These are phyloP conservation scores for Huntiella bhutanensis DNA, from an alignment of 2,329 filamentous ascomycete genomes.

Conservation along the genomic window DNA sequence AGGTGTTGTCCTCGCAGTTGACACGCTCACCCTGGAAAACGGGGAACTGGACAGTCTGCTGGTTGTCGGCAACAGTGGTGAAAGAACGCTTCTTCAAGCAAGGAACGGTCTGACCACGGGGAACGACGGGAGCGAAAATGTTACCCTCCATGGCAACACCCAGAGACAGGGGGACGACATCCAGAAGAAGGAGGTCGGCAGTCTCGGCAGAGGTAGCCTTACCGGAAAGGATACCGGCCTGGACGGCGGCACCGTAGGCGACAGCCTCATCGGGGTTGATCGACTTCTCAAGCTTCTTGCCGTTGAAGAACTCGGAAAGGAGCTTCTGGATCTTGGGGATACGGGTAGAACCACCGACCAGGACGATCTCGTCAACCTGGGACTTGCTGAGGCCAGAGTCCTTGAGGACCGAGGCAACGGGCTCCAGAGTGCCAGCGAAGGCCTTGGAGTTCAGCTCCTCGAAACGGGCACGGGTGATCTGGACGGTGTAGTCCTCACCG, in stretches of 20 bases:
- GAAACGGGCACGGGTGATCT: slow-evolving; percentile 96
- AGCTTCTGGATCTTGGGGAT: slow-evolving; percentile 99
- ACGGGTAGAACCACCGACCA: slow-evolving; percentile 97
- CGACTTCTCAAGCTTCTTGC: slow-evolving; percentile 99
- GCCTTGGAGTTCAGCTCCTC: slow-evolving; percentile 95
- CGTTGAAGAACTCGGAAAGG: slow-evolving; percentile 95
- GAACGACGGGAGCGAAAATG: slow-evolving; percentile 89
- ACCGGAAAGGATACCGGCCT: slow-evolving; percentile 95
- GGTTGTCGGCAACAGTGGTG: slow-evolving; percentile 63
- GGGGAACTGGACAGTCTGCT: slow-evolving; percentile 76
- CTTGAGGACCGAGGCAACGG: slow-evolving; percentile 91
- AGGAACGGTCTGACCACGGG: slow-evolving; percentile 58
- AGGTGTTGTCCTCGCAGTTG: slow-evolving; percentile 97
- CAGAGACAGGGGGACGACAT: slow-evolving; percentile 88
- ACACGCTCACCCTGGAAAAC: slow-evolving; percentile 93
- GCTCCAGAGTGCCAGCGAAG: slow-evolving; percentile 83
- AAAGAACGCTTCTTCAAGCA: slow-evolving; percentile 75
- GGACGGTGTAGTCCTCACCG: slow-evolving; percentile 90
- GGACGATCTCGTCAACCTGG: slow-evolving; percentile 92
- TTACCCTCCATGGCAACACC: slow-evolving; percentile 99
- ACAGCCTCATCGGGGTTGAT: slow-evolving; percentile 99
- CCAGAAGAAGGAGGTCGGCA: slow-evolving; percentile 80
- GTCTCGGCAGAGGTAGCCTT: slow-evolving; percentile 95
- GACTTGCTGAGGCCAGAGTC: slow-evolving; percentile 76
- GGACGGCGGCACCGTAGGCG: slow-evolving; percentile 94